A percentile compares a stretch with the other conserved stretches of the same genome.
These are phyloP conservation scores for Leucocoprinus sp. DNA, from an alignment of 768 basidiomycete genomes.

Conservation along the genomic window DNA sequence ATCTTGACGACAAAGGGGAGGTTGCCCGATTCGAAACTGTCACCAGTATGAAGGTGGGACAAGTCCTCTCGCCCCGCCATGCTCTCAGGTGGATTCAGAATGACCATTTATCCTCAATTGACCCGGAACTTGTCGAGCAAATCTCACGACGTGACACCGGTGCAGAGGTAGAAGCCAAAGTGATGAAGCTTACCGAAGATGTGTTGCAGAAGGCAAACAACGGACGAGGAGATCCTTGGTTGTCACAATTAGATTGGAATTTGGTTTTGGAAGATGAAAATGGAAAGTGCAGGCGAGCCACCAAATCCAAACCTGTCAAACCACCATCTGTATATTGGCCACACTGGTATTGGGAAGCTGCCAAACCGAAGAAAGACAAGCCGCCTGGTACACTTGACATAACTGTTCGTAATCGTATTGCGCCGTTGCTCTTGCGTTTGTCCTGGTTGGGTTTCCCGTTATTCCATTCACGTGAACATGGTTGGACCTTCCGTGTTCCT, in stretches of 20 bases:
- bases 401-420: constrained; percentile 73
- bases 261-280: constrained; percentile 15
- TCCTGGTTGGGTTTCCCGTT: constrained; percentile 87
- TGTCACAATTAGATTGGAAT: constrained; percentile 65
- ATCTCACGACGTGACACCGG: constrained; percentile 37
- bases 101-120: constrained; percentile 32
- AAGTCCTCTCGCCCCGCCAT: constrained; percentile 39
- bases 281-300: constrained; percentile 20
- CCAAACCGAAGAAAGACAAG: constrained; percentile 59
- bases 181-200: constrained; percentile 35
- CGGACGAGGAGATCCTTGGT: constrained; percentile 40
- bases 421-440: constrained; percentile 78
- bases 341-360: constrained; percentile 93
- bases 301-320: constrained; percentile 29
- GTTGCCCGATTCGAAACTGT: constrained; percentile 35
- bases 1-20: constrained; percentile 23
- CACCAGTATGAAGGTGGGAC: constrained; percentile 32
- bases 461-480: constrained; percentile 77
- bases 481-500: constrained; percentile 86
- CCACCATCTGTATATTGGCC: constrained; percentile 68
- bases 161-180: constrained; percentile 21
- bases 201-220: constrained; percentile 19
- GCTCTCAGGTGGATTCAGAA: constrained; percentile 35
- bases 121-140: constrained; percentile 35
- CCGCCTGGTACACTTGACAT: constrained; percentile 74